A percentile compares a stretch with the other conserved stretches of the same genome.
phyloP scores from a whole-genome alignment of 805 yeast genomes.

The Candida ortonii region DNA sequence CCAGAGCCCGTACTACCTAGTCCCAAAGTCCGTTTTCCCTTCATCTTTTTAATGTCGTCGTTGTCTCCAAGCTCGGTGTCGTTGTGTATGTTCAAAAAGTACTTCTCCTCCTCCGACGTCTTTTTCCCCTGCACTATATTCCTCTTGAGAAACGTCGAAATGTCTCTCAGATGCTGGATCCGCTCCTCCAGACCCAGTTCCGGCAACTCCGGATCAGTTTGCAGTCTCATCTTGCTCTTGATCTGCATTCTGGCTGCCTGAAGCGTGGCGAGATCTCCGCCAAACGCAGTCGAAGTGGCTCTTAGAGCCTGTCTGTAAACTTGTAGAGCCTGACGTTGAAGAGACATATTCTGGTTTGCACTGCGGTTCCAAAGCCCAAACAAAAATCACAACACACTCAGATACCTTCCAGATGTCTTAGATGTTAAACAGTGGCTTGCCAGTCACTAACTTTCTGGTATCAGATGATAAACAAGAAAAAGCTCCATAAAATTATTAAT shows the following conservation, averaged over 20 bases:
- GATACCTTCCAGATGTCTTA: too few relatives aligned
- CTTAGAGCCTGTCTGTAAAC: slow-evolving; percentile 69
- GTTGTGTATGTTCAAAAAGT: slow-evolving; percentile 66
- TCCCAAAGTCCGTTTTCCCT: slow-evolving; percentile 27
- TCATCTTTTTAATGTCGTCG: slow-evolving; percentile 61
- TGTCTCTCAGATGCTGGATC: slow-evolving; percentile 58
- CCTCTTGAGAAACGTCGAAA: slow-evolving; percentile 62
- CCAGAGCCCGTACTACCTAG: slow-evolving; percentile 38
- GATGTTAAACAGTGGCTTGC: too few relatives aligned
- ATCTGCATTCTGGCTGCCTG: slow-evolving; percentile 60
- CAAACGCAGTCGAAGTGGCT: slow-evolving; percentile 62
- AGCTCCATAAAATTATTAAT: slow-evolving; percentile 1
- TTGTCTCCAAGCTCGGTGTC: slow-evolving; percentile 91
- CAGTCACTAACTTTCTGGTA: too few relatives aligned
- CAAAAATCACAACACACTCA: too few relatives aligned
- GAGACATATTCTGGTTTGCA: slow-evolving; percentile 17
- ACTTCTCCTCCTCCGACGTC: slow-evolving; percentile 39
- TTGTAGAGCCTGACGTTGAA: slow-evolving; percentile 22
- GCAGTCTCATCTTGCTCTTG: slow-evolving; percentile 47
- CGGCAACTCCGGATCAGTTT: slow-evolving; percentile 40
- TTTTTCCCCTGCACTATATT: slow-evolving; percentile 86
- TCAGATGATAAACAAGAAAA: too few relatives aligned
- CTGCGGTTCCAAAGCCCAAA: neutral
- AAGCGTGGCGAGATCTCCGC: slow-evolving; percentile 46
- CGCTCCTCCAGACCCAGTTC: slow-evolving; percentile 47